These are phyloP conservation scores for Aschersonia sp. DNA, from an alignment of 2,329 filamentous ascomycete species.

Conservation along the genomic window DNA sequence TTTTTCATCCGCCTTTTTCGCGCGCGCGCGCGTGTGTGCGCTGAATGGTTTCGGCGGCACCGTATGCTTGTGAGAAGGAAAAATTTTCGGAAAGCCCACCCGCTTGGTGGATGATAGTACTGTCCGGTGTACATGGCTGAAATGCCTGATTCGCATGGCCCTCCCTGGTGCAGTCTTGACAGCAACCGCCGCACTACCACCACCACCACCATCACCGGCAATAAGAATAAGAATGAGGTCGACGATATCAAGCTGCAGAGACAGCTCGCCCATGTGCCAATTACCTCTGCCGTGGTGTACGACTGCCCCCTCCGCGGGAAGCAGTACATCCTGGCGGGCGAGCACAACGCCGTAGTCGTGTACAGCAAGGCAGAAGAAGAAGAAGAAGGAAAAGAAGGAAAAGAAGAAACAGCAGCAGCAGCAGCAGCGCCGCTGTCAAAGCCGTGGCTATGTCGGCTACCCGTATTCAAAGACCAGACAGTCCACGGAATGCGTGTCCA, in stretches of 20 bases:
- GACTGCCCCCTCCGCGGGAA: slow-evolving; percentile 11
- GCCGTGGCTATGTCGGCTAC: slow-evolving; percentile 23
- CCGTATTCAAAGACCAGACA: slow-evolving; percentile 51
- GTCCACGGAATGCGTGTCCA: slow-evolving; percentile 56
- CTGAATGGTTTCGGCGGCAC: no score
- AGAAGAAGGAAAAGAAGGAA: slow-evolving; percentile 7
- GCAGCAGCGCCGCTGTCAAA: not conserved
- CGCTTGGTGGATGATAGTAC: no score
- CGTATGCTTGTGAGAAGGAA: no score
- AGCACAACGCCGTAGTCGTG: slow-evolving; percentile 43
- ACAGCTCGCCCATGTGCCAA: slow-evolving; percentile 33
- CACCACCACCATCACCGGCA: no score
- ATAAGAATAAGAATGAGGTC: not conserved
- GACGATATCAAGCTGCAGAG: slow-evolving; percentile 9
- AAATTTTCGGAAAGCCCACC: no score
- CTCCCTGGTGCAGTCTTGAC: no score
- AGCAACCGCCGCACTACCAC: no score
- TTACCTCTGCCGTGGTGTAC: slow-evolving; percentile 46
- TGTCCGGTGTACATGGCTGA: no score
- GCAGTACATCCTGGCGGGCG: slow-evolving; percentile 38
- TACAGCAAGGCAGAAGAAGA: slow-evolving; percentile 22
- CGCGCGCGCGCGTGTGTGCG: no score
- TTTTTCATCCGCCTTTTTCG: no score
- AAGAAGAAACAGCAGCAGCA: no score
- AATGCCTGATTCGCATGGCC: no score